These are phyloP conservation scores for Rhinocladiella mackenziei DNA, from an alignment of 2,329 filamentous ascomycete genomes.

Conservation along the genomic window DNA sequence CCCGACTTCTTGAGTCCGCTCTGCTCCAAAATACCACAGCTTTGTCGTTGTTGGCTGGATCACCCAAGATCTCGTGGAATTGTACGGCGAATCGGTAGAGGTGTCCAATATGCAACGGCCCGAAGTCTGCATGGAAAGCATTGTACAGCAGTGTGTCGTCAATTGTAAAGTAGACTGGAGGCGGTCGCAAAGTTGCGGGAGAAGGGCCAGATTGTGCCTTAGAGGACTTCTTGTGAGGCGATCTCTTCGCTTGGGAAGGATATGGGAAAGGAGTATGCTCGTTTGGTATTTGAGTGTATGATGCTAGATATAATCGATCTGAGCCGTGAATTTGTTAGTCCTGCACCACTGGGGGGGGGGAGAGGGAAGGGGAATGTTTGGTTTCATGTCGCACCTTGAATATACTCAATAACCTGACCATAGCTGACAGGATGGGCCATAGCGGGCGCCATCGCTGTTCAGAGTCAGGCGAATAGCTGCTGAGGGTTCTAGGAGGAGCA, in stretches of 20 bases:
- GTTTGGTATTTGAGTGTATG: conserved; percentile 78
- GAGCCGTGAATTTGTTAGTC: conserved; percentile 23
- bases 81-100: conserved; percentile 93
- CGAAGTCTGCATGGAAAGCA: conserved; percentile 97
- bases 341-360: conserved; percentile 33
- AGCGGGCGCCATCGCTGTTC: conserved; percentile 26
- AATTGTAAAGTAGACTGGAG: conserved; percentile 90
- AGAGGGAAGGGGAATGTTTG: conserved; percentile 35
- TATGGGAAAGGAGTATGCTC: conserved; percentile 84
- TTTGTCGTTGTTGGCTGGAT: conserved; percentile 81
- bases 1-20: conserved; percentile 82
- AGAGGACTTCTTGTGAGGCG: conserved; percentile 71
- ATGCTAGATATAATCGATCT: conserved; percentile 94
- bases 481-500: too few species aligned
- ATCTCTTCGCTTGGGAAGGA: conserved; percentile 56
- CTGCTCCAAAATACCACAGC: conserved; percentile 96
- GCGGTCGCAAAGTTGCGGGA: conserved; percentile 45
- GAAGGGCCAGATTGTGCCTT: conserved; percentile 59
- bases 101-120: conserved; percentile 93
- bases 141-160: conserved; percentile 94
- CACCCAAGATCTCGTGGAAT: conserved; percentile 90
- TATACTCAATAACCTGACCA: conserved; percentile 93
- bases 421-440: conserved; percentile 55
- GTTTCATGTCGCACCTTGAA: conserved; percentile 68
- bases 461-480: conserved; percentile 15